phyloP scores from a whole-genome alignment of 306 rosid genomes.

The Biancaea sappan region DNA sequence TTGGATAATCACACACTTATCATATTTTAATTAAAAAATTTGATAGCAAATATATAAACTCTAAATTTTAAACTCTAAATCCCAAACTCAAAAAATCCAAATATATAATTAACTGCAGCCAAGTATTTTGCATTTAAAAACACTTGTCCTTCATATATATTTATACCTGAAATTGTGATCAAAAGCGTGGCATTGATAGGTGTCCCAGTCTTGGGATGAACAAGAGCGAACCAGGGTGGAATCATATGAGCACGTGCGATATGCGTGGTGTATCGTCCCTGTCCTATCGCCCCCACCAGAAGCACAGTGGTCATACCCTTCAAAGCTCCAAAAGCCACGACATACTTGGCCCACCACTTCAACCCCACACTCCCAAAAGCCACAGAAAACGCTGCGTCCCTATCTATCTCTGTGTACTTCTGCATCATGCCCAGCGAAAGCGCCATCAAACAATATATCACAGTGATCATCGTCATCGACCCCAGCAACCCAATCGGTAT shows the following conservation, averaged over 20 bases:
- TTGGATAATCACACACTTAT: no score
- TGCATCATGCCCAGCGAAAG: constrained; percentile 75
- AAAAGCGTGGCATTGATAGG: constrained; percentile 78
- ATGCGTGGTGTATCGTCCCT: constrained; percentile 66
- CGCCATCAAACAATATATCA: constrained; percentile 75
- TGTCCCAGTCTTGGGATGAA: constrained; percentile 76
- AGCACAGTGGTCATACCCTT: constrained; percentile 86
- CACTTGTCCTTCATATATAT: no score
- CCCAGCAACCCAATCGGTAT: constrained; percentile 74
- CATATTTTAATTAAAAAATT: no score
- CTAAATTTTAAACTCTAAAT: no score
- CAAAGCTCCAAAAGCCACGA: constrained; percentile 73
- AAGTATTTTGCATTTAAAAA: no score
- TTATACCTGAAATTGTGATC: constrained; percentile 43
- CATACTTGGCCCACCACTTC: constrained; percentile 79
- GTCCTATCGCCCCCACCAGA: constrained; percentile 58
- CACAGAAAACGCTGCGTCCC: constrained; percentile 62
- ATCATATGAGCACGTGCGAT: constrained; percentile 85
- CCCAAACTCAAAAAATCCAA: no score
- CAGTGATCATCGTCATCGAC: constrained; percentile 71
- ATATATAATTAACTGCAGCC: no score
- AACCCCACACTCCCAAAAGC: constrained; percentile 74
- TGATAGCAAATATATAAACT: no score
- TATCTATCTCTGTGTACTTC: constrained; percentile 62
- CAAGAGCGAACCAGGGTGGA: constrained; percentile 85